Base-by-base conservation (phyloP, 768 basidiomycete species). In the Mycena amicta region DNA sequence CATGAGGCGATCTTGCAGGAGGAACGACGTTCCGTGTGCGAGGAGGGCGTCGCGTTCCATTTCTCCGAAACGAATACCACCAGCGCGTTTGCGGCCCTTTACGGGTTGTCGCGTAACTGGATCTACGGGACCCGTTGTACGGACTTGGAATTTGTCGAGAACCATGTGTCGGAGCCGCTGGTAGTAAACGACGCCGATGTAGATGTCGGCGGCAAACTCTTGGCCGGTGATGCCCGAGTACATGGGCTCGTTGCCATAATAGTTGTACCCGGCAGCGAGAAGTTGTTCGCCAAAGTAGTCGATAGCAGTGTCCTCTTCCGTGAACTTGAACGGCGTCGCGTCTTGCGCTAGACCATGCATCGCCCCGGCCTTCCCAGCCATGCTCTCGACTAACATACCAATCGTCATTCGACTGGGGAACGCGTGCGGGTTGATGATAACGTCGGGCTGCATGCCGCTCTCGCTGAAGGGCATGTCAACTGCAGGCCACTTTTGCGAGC, bases 391-490 rank as follows among this genome's bases (percentile, higher is more conserved):
- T 71, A 99, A 88, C 97, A 99, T 99, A 58, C 97, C 97, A 67
- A 99, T 99, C 1, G 97, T 99, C 97, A 99, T 99, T 66, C 97
- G 92, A 80, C 89, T 92, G 2, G 97, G 97, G 81, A 99, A 99
- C 16, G 97, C 97, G 72, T 99, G 97, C 31, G 97, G 97, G 75
- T 99, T 99, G 79, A 99, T 98, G 72, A 99, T 98, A 50, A 99
- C 86, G 74, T 99, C 97, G 1, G 97, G 97, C 73, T 98, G 96
- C 83, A 99, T 95, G 16, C 97, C 97, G 57, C 93, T 96, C 77
- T 99, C 97, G 67, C 88, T 89, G 82, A 99, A 98, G 15, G 97
- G 97, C 97, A 99, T 98, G 71, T 99, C 97, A 65, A 97, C 75
- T 18, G 90, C 85, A 6, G 97, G 97, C 93, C 95, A 99, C 76